phyloP scores from a whole-genome alignment of 1,139 yeast species.

The Geotrichum europaeum region DNA sequence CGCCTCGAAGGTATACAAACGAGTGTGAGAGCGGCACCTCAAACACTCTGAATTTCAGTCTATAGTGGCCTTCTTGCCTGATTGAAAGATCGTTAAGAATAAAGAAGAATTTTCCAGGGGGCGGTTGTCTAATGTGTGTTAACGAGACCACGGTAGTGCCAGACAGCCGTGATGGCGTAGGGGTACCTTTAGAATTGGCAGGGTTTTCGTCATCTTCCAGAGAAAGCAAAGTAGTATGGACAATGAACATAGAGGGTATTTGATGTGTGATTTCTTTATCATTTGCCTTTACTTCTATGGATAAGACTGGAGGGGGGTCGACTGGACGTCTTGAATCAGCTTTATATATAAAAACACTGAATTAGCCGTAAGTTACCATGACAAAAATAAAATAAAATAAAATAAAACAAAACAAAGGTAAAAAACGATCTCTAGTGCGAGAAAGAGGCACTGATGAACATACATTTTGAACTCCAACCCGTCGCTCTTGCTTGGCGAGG shows the following conservation, averaged over 20 bases:
- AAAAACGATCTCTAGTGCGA: neutral
- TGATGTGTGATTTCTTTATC: constrained; percentile 25
- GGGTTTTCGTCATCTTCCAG: constrained; percentile 13
- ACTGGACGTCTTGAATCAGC: constrained; percentile 34
- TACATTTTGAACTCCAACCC: constrained; percentile 33
- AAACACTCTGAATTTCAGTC: constrained; percentile 30
- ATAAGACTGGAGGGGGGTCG: constrained; percentile 33
- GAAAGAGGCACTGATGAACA: neutral
- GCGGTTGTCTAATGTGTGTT: constrained; percentile 27
- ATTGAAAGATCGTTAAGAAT: constrained; percentile 34
- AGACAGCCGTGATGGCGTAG: constrained; percentile 22
- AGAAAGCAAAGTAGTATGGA: constrained; percentile 30
- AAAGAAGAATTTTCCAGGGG: constrained; percentile 30
- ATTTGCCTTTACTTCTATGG: constrained; percentile 22
- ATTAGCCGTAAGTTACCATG: neutral
- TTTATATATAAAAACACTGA: constrained; percentile 8
- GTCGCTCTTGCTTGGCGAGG: constrained; percentile 33
- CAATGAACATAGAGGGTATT: constrained; percentile 26
- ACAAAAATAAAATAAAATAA: neutral
- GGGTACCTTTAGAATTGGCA: neutral
- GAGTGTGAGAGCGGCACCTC: constrained; percentile 27
- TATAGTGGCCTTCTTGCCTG: constrained; percentile 34
- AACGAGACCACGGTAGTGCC: constrained; percentile 28
- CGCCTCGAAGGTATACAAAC: constrained; percentile 26
- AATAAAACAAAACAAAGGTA: neutral